These are phyloP conservation scores for Aspergillus glaucus DNA, from an alignment of 2,329 filamentous ascomycete genomes.

Conservation along the genomic window DNA sequence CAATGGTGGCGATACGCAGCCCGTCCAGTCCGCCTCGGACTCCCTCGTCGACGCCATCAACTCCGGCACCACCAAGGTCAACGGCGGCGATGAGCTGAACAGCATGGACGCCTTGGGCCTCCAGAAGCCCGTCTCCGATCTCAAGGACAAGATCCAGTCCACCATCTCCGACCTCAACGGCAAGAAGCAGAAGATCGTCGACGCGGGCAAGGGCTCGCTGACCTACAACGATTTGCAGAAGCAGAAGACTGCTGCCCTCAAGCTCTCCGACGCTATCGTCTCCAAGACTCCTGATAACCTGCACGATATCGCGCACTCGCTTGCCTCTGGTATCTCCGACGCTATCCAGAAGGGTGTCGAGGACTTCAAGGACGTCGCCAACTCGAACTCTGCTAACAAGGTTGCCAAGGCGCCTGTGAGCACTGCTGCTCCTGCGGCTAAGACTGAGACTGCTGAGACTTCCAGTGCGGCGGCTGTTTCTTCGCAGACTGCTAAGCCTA, in stretches of 20 bases:
- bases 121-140: conserved; percentile 18
- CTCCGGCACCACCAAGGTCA: conserved; percentile 19
- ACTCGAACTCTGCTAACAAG: conserved; percentile 3
- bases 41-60: conserved; percentile 21
- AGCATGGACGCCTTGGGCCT: conserved; percentile 22
- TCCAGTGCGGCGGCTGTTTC: not conserved
- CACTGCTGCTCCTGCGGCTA: not conserved
- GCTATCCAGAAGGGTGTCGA: conserved; percentile 28
- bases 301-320: conserved; percentile 15
- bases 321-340: conserved; percentile 23
- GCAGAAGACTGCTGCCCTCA: conserved; percentile 21
- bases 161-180: conserved; percentile 17
- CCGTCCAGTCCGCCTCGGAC: conserved; percentile 16
- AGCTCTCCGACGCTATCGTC: conserved; percentile 21
- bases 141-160: conserved; percentile 20
- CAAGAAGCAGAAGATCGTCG: conserved; percentile 22
- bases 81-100: conserved; percentile 15
- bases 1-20: conserved; percentile 16
- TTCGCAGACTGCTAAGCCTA: conserved; percentile 1
- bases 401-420: not conserved
- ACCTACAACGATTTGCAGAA: conserved; percentile 18
- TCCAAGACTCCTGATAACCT: conserved; percentile 25
- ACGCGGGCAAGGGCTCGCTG: conserved; percentile 14
- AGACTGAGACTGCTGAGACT: not conserved
- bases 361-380: conserved; percentile 16